Base-by-base conservation (phyloP, 2,329 filamentous ascomycete genomes). In the Aspergillus sojae region DNA sequence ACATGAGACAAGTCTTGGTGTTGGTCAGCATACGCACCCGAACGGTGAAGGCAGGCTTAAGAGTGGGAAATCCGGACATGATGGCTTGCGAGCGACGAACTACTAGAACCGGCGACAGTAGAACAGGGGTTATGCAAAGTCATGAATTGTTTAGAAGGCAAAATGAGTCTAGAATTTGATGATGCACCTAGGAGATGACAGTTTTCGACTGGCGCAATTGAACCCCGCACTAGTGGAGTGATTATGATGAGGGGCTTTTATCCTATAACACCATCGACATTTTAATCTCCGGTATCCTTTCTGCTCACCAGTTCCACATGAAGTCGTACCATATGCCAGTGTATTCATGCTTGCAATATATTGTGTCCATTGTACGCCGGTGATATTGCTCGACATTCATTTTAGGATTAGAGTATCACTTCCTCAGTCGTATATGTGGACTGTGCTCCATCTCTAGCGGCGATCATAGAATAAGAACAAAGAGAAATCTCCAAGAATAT, bases 1-100 rank as follows among this genome's bases (percentile, higher is more conserved):
- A 41, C 11, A 32, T 21, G 55, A 21, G 36, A 6, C 21, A 41
- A n/a, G 39, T 14, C 45, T 16, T 41, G 19, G 26, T 36, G 11
- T 16, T 64, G 12, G 41, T 12, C 53, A 36, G 41, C 45, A 45
- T 39, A 57, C 58, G 41, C 67, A 80, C 78, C 67, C 70, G 68
- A 55, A 81, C 65, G 21, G 77, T 80, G 58, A 81, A 78, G 19
- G 79, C 79, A 5, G 78, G 79, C 64, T 79, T 69, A 55, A 80
- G 68, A 36, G 68, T 70, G 14, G 79, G 79, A 58, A 78, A 80
- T 53, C 70, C 74, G 14, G 77, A 69, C 75, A 79, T 78, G 56
- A 32, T 71, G 64, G 19, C 67, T 73, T 57, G 79, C 7, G 26
- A 23, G 32, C 39, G 34, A 39, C 14, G 11, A 39, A 55, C 5